phyloP scores from a whole-genome alignment of 1,284 basidiomycete species.

The Trichosporon sp. region DNA sequence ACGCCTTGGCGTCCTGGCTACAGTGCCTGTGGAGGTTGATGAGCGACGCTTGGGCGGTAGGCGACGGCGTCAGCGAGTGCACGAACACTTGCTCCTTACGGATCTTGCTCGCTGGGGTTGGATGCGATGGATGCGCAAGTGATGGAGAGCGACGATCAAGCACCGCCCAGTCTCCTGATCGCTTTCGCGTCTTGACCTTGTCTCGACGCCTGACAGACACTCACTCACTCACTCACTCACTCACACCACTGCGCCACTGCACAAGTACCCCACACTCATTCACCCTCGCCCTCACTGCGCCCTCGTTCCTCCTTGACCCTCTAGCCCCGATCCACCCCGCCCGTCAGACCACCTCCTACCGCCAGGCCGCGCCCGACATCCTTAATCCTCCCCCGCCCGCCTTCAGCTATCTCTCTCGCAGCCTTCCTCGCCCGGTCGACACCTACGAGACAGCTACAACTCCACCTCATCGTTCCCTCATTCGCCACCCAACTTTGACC shows the following conservation, averaged over 20 bases:
- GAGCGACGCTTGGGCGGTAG: neutral
- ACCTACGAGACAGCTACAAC: neutral
- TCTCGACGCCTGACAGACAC: slow-evolving; percentile 8
- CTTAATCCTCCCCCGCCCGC: neutral
- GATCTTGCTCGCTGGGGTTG: neutral
- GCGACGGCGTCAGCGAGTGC: slow-evolving; percentile 5
- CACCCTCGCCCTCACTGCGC: neutral
- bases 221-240: neutral
- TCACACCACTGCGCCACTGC: neutral
- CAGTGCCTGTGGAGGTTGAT: neutral
- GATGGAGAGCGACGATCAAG: slow-evolving; percentile 13
- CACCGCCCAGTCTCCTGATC: neutral
- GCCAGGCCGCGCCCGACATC: neutral
- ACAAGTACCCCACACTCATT: neutral
- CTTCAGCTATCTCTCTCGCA: neutral
- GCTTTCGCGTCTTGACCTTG: neutral
- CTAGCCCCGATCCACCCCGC: slow-evolving; percentile 5
- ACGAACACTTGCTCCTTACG: slow-evolving; percentile 1
- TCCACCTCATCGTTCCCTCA: neutral
- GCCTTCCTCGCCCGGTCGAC: neutral
- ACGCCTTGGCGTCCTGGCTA: neutral
- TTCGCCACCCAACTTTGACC: neutral
- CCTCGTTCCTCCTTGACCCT: neutral
- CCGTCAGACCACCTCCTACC: neutral
- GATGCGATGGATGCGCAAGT: neutral